These are phyloP conservation scores for Sporothrix phasma DNA, from an alignment of 2,329 filamentous ascomycete species.

Conservation along the genomic window DNA sequence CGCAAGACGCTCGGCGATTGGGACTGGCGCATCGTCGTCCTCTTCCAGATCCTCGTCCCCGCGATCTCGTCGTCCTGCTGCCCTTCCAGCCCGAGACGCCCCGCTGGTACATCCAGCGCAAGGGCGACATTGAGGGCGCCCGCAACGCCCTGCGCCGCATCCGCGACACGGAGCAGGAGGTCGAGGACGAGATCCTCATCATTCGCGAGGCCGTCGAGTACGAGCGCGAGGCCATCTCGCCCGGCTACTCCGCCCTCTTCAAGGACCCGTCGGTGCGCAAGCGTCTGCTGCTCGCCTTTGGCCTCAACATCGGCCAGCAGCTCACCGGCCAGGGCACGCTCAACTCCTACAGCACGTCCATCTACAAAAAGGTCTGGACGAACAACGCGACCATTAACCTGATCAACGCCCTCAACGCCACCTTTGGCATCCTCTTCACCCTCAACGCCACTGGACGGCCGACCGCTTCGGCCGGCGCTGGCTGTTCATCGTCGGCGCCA, in stretches of 20 bases:
- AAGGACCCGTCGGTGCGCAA: conserved; percentile 59
- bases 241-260: conserved; percentile 56
- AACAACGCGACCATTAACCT: conserved; percentile 51
- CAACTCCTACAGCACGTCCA: conserved; percentile 63
- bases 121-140: conserved; percentile 50
- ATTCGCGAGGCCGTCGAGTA: conserved; percentile 62
- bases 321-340: conserved; percentile 63
- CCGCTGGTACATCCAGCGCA: conserved; percentile 56
- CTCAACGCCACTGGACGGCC: conserved; percentile 65
- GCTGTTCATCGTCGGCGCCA: conserved; percentile 56
- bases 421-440: conserved; percentile 62
- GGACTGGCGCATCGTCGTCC: conserved; percentile 65
- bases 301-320: conserved; percentile 62
- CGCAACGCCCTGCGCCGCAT: conserved; percentile 47
- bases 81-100: conserved; percentile 60
- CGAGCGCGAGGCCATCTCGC: conserved; percentile 58
- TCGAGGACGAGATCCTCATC: conserved; percentile 54
- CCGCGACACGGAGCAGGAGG: conserved; percentile 53
- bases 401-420: conserved; percentile 66
- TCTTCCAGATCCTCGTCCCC: conserved; percentile 63
- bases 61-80: conserved; percentile 47
- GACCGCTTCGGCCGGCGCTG: conserved; percentile 62
- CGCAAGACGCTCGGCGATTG: conserved; percentile 50
- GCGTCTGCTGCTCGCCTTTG: conserved; percentile 53
- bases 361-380: conserved; percentile 62